phyloP scores from a whole-genome alignment of 208 protist species.

The Balamuthia mandrillaris region DNA sequence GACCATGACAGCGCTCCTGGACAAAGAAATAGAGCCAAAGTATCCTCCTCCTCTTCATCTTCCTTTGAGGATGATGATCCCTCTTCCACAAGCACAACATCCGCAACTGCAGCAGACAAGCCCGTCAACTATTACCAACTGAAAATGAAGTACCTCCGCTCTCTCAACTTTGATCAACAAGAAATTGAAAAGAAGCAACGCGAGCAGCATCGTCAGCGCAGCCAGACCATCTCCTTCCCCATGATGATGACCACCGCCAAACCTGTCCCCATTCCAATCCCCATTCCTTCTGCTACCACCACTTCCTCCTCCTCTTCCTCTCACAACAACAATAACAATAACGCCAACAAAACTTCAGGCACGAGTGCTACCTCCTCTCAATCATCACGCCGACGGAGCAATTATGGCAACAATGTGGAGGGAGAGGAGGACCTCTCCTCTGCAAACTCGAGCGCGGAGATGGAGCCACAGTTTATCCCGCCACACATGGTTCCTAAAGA shows the following conservation, averaged over 20 bases:
- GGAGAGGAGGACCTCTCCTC: neutral
- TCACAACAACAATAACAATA: neutral
- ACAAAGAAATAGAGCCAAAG: too few relatives aligned
- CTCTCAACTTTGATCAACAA: neutral
- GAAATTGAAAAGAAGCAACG: neutral
- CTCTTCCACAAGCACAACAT: too few relatives aligned
- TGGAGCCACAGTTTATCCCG: neutral
- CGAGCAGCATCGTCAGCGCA: neutral
- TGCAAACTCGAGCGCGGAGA: neutral
- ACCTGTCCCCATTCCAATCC: neutral
- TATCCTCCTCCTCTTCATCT: too few relatives aligned
- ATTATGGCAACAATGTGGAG: neutral
- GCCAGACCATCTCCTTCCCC: neutral
- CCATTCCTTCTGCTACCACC: neutral
- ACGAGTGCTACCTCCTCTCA: neutral
- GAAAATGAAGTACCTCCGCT: constrained; percentile 12
- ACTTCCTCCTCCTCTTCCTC: neutral
- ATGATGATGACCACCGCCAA: neutral
- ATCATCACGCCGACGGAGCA: neutral
- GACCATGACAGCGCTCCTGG: too few relatives aligned
- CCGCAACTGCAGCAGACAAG: too few relatives aligned
- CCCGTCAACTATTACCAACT: neutral
- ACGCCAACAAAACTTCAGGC: neutral
- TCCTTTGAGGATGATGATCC: too few relatives aligned
- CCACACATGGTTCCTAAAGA: neutral